Conservation (phyloP, 768 basidiomycete species). For the Leccinum incarnatum region DNA sequence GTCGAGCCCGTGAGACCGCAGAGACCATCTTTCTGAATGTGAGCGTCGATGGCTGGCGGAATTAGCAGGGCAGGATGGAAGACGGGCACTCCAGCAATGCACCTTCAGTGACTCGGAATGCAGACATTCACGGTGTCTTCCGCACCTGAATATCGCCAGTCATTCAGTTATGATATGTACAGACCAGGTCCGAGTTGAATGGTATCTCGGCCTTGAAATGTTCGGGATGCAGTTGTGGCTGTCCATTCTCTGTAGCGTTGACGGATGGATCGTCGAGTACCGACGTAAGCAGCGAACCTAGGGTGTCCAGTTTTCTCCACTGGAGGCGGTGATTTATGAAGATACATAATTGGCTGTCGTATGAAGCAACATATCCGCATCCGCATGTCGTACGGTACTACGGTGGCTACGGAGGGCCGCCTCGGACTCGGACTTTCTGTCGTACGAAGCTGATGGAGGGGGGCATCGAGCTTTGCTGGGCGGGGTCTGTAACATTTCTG, state of each 20-base stretch:
- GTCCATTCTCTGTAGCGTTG: conserved; percentile 11
- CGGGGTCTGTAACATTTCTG: not conserved
- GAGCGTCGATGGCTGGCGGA: conserved; percentile 46
- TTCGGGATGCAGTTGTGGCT: conserved; percentile 13
- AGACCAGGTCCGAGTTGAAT: conserved; percentile 45
- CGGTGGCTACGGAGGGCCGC: not conserved
- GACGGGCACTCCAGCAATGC: conserved; percentile 68
- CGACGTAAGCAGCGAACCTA: conserved; percentile 55
- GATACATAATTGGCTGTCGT: conserved; percentile 55
- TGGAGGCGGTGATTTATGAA: conserved; percentile 63
- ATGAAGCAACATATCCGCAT: too few relatives aligned
- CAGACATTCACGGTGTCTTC: not conserved
- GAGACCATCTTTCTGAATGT: conserved; percentile 71
- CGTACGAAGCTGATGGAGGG: not conserved
- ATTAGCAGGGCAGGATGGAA: conserved; percentile 55
- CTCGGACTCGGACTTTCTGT: not conserved
- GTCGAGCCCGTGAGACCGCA: conserved; percentile 75
- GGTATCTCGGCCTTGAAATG: conserved; percentile 71
- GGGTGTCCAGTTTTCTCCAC: conserved; percentile 70
- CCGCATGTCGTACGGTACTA: not conserved
- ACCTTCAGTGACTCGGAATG: not conserved
- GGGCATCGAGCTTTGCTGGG: not conserved
- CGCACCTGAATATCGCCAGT: conserved; percentile 86
- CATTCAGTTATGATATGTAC: conserved; percentile 64
- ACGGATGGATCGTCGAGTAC: conserved; percentile 38